These are phyloP conservation scores for Penicillium sp. DNA, from an alignment of 2,329 filamentous ascomycete genomes.

Conservation along the genomic window DNA sequence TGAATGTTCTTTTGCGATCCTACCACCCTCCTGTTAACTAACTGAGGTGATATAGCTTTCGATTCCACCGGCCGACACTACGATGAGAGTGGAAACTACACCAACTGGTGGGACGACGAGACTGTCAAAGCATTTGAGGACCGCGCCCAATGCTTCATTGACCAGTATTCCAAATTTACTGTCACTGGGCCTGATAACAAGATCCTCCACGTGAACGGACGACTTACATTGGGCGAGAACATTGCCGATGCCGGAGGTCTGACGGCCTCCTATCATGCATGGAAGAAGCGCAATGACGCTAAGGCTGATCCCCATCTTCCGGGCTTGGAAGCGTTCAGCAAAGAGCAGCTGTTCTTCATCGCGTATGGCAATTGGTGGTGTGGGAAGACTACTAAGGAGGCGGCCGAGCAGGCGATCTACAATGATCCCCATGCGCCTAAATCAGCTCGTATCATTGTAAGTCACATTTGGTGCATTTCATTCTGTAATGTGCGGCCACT, in stretches of 20 bases:
- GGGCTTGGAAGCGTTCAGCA: slow-evolving; percentile 59
- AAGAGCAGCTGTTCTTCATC: slow-evolving; percentile 68
- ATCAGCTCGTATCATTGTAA: slow-evolving; percentile 54
- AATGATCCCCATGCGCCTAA: slow-evolving; percentile 64
- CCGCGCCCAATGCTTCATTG: slow-evolving; percentile 61
- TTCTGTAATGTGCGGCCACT: background rate
- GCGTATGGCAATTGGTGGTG: slow-evolving; percentile 65
- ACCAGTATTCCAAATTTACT: slow-evolving; percentile 63
- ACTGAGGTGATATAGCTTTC: slow-evolving; percentile 48
- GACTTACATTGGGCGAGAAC: slow-evolving; percentile 64
- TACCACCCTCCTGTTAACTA: slow-evolving; percentile 1
- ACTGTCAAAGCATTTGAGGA: slow-evolving; percentile 58
- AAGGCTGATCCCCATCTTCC: slow-evolving; percentile 55
- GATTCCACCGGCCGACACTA: slow-evolving; percentile 63
- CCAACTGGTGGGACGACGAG: slow-evolving; percentile 62
- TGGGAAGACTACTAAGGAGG: slow-evolving; percentile 58
- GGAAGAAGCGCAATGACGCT: slow-evolving; percentile 56
- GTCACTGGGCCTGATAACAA: slow-evolving; percentile 56
- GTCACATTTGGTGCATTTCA: slow-evolving; percentile 10
- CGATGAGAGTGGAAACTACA: slow-evolving; percentile 62
- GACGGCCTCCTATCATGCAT: slow-evolving; percentile 60
- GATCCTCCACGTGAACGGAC: slow-evolving; percentile 59
- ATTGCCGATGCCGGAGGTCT: slow-evolving; percentile 68
- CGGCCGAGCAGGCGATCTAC: slow-evolving; percentile 56
- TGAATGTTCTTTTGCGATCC: background rate